Evolutionary conservation across 2,329 filamentous ascomycete species (phyloP), one percentile per base, ranked within the genome.

Genomic region (Chaetomium globosum): DNA sequence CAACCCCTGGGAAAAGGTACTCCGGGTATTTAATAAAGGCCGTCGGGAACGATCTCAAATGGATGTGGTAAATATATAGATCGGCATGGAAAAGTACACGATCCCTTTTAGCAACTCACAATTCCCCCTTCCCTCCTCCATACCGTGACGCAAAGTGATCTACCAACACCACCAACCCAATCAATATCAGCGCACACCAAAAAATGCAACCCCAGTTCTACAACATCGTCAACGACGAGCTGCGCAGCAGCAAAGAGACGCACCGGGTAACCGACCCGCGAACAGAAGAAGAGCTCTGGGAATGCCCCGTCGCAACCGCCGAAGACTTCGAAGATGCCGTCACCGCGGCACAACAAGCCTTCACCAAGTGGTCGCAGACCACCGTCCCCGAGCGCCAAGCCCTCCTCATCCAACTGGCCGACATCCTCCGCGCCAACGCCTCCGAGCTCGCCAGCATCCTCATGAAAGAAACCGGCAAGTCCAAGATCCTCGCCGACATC

Each of bases 401-500:
- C 4, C 71, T 76, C 13, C 72, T 67, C 26, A 36, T 62, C n/a
- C 53, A 62, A 57, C 74, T 82, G 30, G 77, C 77, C 46, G 77
- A 80, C 16, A 73, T 76, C 12, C 71, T 84, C 23, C 71, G 75
- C 43, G 73, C 75, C 4, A 76, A 83, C 53, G 72, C 75, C 6
- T 75, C 79, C 0, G 77, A 81, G 58, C 75, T 86, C 56, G 73
- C 76, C 16, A 76, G 77, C 46, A 74, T 85, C 10, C 73, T 85
- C 48, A 77, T 77, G 69, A 77, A 75, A 61, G 83, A 85, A 73
- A 81, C 80, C 28, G 83, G 83, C n/a, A 85, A 85, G 72, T 83
- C 54, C 12, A 56, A 66, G 57, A 65, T 76, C 26, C 73, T 79
- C 73, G 77, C 77, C 19, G 70, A 73, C 46, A 73, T 77, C n/a